phyloP scores from a whole-genome alignment of 306 rosid species.

The Medicago ruthenica region DNA sequence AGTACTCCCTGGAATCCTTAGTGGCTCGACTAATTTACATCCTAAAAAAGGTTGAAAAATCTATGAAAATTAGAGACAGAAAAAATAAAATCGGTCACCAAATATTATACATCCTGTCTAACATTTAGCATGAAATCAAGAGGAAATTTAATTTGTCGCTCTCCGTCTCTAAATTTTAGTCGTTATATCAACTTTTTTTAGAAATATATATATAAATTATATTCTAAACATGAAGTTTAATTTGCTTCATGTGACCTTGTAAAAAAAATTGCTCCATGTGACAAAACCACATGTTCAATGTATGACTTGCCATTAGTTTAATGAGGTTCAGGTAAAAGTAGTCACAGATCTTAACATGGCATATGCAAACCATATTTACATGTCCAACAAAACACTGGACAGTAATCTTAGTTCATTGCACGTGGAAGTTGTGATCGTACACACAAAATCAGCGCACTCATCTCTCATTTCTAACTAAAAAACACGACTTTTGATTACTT shows the following conservation, averaged over 20 bases:
- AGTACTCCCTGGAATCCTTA: not conserved
- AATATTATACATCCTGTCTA: no score
- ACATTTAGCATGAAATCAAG: no score
- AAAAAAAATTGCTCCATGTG: conserved; percentile 28
- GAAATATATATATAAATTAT: not conserved
- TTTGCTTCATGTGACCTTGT: conserved; percentile 37
- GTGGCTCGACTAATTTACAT: not conserved
- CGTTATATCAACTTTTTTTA: not conserved
- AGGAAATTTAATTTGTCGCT: no score
- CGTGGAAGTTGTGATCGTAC: conserved; percentile 51
- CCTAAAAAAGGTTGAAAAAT: no score
- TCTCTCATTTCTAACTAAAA: conserved; percentile 20
- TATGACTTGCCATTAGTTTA: conserved; percentile 15
- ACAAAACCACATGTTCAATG: conserved; percentile 41
- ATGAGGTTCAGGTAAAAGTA: conserved; percentile 42
- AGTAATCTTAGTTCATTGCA: conserved; percentile 43
- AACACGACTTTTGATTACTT: conserved; percentile 29
- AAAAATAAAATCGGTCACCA: not conserved
- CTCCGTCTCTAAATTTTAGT: no score
- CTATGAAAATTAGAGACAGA: no score
- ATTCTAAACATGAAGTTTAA: not conserved
- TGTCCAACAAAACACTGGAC: conserved; percentile 14
- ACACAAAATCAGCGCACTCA: conserved; percentile 39
- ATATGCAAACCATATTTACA: conserved; percentile 12
- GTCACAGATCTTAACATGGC: not conserved